phyloP scores from a whole-genome alignment of 805 yeast genomes.

The Komagataella populi region DNA sequence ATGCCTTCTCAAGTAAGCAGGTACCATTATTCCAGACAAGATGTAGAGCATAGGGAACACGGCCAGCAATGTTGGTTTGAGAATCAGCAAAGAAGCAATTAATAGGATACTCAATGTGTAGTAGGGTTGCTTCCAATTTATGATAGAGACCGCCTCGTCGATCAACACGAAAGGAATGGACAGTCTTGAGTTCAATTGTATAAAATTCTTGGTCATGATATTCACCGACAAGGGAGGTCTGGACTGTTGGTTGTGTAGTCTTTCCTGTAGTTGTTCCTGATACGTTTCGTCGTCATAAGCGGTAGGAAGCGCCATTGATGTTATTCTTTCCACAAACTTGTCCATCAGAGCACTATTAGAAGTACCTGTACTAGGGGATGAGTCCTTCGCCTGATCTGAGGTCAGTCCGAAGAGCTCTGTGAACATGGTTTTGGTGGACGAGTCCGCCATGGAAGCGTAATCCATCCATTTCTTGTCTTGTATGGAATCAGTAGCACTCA shows the following conservation, averaged over 20 bases:
- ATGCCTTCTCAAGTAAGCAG: conserved; percentile 48
- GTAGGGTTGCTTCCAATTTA: conserved; percentile 52
- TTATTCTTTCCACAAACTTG: conserved; percentile 55
- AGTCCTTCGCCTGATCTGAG: not conserved
- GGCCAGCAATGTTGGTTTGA: conserved; percentile 45
- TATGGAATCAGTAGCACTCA: not conserved
- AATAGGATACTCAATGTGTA: conserved; percentile 46
- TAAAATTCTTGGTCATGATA: conserved; percentile 54
- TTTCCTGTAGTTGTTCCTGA: conserved; percentile 25
- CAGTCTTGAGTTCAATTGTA: conserved; percentile 46
- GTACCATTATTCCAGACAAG: conserved; percentile 45
- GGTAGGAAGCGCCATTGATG: conserved; percentile 63
- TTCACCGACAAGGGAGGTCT: conserved; percentile 64
- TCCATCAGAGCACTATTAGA: conserved; percentile 31
- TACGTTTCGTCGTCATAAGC: conserved; percentile 31
- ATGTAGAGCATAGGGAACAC: conserved; percentile 42
- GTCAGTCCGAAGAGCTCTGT: not conserved
- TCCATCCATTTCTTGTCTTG: not conserved
- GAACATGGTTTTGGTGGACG: not conserved
- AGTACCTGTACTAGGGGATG: not conserved
- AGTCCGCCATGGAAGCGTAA: not conserved
- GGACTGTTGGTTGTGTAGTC: conserved; percentile 46
- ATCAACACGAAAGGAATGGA: conserved; percentile 47
- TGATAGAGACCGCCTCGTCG: conserved; percentile 39
- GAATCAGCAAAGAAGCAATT: conserved; percentile 22